Evolutionary conservation across 208 protist species (phyloP).

Genomic region (Vickermania ingenoplastis): DNA sequence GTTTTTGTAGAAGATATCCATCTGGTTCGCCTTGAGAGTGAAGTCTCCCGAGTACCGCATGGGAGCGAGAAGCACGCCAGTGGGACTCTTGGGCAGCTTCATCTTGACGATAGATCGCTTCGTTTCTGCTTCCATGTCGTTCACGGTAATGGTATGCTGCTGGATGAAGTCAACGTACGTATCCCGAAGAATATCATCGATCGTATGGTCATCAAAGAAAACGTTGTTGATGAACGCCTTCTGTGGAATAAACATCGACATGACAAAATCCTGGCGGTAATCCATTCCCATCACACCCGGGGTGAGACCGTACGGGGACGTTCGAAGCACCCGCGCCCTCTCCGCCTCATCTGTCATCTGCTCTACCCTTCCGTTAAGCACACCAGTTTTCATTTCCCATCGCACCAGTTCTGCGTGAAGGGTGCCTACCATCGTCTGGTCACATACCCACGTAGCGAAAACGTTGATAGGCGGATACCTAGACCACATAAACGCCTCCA

Average conservation of each 20-base stretch:
- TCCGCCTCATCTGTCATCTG: no score
- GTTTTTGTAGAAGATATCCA: constrained; percentile 1
- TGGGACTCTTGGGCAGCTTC: not conserved
- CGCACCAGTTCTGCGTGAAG: not conserved
- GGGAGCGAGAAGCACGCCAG: not conserved
- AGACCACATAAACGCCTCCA: not conserved
- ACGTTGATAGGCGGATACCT: not conserved
- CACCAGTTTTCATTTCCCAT: not conserved
- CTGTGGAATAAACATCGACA: not conserved
- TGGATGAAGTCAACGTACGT: not conserved
- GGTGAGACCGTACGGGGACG: not conserved
- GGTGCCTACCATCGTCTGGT: not conserved
- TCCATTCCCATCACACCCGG: not conserved
- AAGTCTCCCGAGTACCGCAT: not conserved
- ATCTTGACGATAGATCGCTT: not conserved
- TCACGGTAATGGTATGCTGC: not conserved
- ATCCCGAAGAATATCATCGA: not conserved
- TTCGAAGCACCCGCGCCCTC: not conserved
- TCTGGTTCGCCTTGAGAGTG: not conserved
- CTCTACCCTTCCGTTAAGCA: not conserved
- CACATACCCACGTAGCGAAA: not conserved
- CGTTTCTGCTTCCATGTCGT: not conserved
- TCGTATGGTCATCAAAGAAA: not conserved
- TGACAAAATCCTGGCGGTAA: not conserved
- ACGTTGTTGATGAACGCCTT: not conserved